Conservation (phyloP, 179 eudicot species). For the Amaranthus tricolor region DNA sequence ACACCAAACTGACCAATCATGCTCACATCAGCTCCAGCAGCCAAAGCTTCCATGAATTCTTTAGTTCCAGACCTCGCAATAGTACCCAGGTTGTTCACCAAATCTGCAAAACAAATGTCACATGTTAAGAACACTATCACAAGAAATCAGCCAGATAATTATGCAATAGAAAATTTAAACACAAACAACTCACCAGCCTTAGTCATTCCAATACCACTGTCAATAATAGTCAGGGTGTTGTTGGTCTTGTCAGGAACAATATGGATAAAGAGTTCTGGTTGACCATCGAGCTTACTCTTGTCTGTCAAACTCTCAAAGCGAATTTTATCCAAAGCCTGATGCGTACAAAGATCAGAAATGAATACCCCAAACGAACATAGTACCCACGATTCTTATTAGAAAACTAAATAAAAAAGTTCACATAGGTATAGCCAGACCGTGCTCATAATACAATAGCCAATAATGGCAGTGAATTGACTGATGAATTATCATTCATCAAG, state of each 20-base stretch:
- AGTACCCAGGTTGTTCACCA: conserved; percentile 70
- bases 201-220: conserved; percentile 66
- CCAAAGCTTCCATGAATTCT: conserved; percentile 71
- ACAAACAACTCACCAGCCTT: conserved; percentile 44
- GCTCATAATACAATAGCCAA: neutral
- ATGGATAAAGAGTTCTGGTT: conserved; percentile 56
- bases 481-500: too few relatives aligned
- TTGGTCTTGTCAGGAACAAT: conserved; percentile 50
- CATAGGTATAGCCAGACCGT: too few relatives aligned
- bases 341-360: neutral
- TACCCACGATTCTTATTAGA: neutral
- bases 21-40: conserved; percentile 74
- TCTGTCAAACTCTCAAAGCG: conserved; percentile 56
- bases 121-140: neutral
- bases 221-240: conserved; percentile 41
- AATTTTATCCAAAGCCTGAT: conserved; percentile 50
- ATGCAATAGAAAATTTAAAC: neutral
- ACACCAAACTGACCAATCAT: conserved; percentile 80
- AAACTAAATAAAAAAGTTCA: neutral
- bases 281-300: conserved; percentile 60
- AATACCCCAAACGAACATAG: neutral
- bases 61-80: conserved; percentile 73
- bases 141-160: neutral
- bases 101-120: conserved; percentile 32
- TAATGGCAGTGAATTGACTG: neutral